Base-by-base conservation (phyloP, 768 basidiomycete species). In the Boletus pseudopeckii region DNA sequence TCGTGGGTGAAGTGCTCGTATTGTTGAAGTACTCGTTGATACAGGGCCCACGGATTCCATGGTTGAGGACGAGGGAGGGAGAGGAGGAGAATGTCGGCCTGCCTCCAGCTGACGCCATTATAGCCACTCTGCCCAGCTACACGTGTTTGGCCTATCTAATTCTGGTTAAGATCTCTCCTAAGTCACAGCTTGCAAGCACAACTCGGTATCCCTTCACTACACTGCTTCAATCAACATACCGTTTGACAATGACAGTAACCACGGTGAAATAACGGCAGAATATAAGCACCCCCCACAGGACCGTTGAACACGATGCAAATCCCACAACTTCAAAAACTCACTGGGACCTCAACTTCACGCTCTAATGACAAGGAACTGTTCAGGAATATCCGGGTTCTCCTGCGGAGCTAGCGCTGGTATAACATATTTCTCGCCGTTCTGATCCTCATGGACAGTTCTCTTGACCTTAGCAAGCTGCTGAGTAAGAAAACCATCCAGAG, bases 301-400 rank as follows among this genome's bases (percentile, higher is more conserved):
- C 22, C 28, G 17, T 26, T 18, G 6, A 41, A 33, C 41, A 49
- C 43, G 42, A 20, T 45, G 30, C 5, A 28, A 11, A 39, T 4
- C 22, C 46, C 24, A 52, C 57, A 11, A 45, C 28, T 18, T 33
- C 22, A 3, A 44, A 45, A 26, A 4, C 26, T 48, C 55, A 36
- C 52, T 32, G 33, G 10, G n/a, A 39, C 28, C 32, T 6, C 26
- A 11, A 39, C 38, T n/a, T 68, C 52, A 68, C 22, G 54, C 55
- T 10, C 82, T 74, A 15, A 87, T 77, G 33, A 89, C 86, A 45
- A 86, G 75, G 59, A 90, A 89, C 47, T 80, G 80, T 58, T 90
- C 88, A 18, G 88, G 88, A 18, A 90, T 71, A 54, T 83, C 85
- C 8, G 81, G 81, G 53, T 73, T 80, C 59, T 88, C 85, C 56